phyloP scores from a whole-genome alignment of 768 basidiomycete genomes.

The Kwoniella pini region DNA sequence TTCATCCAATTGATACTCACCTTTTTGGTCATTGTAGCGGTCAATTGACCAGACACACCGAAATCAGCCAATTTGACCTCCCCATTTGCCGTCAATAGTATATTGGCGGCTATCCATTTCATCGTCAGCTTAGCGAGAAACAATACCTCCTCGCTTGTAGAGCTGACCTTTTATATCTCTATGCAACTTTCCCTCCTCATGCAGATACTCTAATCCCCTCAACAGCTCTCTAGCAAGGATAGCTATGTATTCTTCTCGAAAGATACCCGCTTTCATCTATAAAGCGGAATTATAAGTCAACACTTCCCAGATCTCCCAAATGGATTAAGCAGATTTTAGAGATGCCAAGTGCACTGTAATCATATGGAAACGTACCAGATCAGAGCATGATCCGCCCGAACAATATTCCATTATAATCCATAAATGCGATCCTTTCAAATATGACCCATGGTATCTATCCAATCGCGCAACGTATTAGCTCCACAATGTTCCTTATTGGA shows the following conservation, averaged over 20 bases:
- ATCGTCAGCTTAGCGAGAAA: neutral
- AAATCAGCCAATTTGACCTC: conserved; percentile 95
- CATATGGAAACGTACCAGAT: too few species aligned
- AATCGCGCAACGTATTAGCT: neutral
- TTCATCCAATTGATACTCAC: too few species aligned
- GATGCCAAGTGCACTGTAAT: too few species aligned
- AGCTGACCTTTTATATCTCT: conserved; percentile 93
- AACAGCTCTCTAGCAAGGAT: conserved; percentile 92
- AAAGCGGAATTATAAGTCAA: neutral
- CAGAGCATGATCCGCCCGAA: conserved; percentile 95
- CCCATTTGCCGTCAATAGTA: conserved; percentile 37
- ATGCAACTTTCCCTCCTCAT: conserved; percentile 93
- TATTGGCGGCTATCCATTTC: conserved; percentile 28
- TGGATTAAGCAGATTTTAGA: too few species aligned
- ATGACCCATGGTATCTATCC: conserved; percentile 88
- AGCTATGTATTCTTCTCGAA: conserved; percentile 97
- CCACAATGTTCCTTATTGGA: neutral
- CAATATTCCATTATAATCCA: conserved; percentile 99
- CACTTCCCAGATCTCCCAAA: too few species aligned
- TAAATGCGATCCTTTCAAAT: conserved; percentile 87
- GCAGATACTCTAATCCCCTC: conserved; percentile 90
- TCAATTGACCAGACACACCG: conserved; percentile 93
- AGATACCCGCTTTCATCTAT: conserved; percentile 97
- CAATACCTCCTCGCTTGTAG: too few species aligned
- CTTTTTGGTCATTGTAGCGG: conserved; percentile 57